A percentile compares a stretch with the other conserved stretches of the same genome.
Evolutionary conservation across 106 monocot genomes (phyloP).

Genomic region (Gastrodia elata): DNA sequence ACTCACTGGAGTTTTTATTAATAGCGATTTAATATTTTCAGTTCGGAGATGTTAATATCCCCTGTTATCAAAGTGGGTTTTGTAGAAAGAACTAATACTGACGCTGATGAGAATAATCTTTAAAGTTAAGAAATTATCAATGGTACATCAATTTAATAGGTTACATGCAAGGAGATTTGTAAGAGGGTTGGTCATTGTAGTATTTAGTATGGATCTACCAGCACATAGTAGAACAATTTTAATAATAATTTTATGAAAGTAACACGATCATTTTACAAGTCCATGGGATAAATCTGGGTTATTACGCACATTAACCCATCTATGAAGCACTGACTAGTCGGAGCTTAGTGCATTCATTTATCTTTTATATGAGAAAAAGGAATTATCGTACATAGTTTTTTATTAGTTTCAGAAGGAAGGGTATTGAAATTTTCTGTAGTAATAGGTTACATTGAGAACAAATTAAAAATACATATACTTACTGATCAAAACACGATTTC

Average conservation of each 20-base stretch:
- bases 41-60: not conserved
- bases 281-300: not conserved
- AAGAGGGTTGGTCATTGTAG: not conserved
- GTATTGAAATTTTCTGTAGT: not conserved
- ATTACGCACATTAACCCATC: not conserved
- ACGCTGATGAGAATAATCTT: not conserved
- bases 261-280: not conserved
- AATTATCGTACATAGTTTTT: not conserved
- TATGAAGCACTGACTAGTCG: not conserved
- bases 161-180: not conserved
- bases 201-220: not conserved
- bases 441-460: not conserved
- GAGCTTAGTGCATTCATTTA: not conserved
- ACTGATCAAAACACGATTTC: too few relatives aligned
- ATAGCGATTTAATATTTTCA: not conserved
- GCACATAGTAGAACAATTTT: not conserved
- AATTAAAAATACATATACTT: not conserved
- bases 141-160: not conserved
- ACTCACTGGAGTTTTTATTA: too few relatives aligned
- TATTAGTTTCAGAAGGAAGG: not conserved
- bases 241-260: not conserved
- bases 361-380: not conserved
- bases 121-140: not conserved
- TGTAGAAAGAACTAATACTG: not conserved
- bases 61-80: not conserved